Base-by-base conservation (phyloP, 2,329 filamentous ascomycete genomes). In the Exophiala spinifera region DNA sequence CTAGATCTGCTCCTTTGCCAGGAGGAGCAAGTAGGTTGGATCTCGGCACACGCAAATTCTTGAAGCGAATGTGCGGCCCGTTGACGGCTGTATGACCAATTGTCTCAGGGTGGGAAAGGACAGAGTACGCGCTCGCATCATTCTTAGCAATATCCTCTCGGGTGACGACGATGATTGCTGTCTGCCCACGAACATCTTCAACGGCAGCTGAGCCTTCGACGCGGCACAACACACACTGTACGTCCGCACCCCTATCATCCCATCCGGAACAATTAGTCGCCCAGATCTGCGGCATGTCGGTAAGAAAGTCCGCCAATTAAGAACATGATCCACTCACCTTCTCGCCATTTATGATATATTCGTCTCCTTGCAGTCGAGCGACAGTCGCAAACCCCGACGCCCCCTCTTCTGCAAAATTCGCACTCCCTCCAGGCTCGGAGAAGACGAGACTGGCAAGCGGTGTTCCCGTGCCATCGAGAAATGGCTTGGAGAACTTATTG, bases 231-330 rank as follows among this genome's bases (percentile, higher is more conserved):
- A 82, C 71, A 56, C 78, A 81, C 50, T 74, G 71, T 1, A 83
- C 66, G 39, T 81, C 77, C 1, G 78, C 76, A 8, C 79, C 79
- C 49, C 69, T 68, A 37, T 72, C 71, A 54, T 82, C 79, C 79
- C 78, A 82, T 13, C 79, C 79, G 0, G 71, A 74, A 48, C 70
- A 72, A 61, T 81, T 82, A 1, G 78, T 80, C 10, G 79, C 76
- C 79, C 79, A 82, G 36, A 80, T 67, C 74, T 76, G 50, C 36
- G 2, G 1, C 19, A 10, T 19, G 52, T 34, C 54, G 44, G 36
- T 7, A 31, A 39, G 7, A 10, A n/a, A 21, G 3, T 7, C 20
- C 3, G 8, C n/a, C 15, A 17, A 20, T 11, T 5, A 31, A 17
- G 5, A 1, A 46, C 45, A 23, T 21, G 4, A 13, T 21, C 10